Conservation (phyloP, 257 asterid genomes). For the Ehretia macrophylla region DNA sequence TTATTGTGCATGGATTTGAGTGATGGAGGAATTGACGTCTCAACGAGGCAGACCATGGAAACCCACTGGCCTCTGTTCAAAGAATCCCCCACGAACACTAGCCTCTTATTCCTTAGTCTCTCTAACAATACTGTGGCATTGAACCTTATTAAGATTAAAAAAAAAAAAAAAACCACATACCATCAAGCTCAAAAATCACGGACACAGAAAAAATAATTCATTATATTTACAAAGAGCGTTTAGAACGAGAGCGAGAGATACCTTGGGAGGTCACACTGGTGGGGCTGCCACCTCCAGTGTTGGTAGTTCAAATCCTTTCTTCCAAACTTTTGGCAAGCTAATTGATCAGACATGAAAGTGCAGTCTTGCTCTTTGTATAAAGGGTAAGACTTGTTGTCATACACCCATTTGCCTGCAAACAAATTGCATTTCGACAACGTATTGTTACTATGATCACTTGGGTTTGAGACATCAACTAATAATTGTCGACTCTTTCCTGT, state of each 20-base stretch:
- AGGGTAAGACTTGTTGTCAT: constrained; percentile 43
- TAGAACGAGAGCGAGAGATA: neutral
- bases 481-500: constrained; percentile 49
- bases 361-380: constrained; percentile 64
- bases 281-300: constrained; percentile 85
- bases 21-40: constrained; percentile 36
- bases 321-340: constrained; percentile 52
- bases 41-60: constrained; percentile 60
- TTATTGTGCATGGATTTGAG: constrained; percentile 7
- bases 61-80: constrained; percentile 64
- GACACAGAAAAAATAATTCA: no score
- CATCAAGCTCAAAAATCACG: neutral
- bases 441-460: neutral
- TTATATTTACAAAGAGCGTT: neutral
- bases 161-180: neutral
- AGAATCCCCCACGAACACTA: constrained; percentile 70
- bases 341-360: constrained; percentile 50
- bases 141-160: constrained; percentile 34
- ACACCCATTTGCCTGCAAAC: constrained; percentile 63
- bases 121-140: constrained; percentile 46
- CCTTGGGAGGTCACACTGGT: constrained; percentile 64
- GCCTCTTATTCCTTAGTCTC: constrained; percentile 55
- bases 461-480: constrained; percentile 2
- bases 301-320: constrained; percentile 58
- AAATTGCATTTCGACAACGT: constrained; percentile 33